Base-by-base conservation (phyloP, 306 rosid species). In the Prunus salicina region DNA sequence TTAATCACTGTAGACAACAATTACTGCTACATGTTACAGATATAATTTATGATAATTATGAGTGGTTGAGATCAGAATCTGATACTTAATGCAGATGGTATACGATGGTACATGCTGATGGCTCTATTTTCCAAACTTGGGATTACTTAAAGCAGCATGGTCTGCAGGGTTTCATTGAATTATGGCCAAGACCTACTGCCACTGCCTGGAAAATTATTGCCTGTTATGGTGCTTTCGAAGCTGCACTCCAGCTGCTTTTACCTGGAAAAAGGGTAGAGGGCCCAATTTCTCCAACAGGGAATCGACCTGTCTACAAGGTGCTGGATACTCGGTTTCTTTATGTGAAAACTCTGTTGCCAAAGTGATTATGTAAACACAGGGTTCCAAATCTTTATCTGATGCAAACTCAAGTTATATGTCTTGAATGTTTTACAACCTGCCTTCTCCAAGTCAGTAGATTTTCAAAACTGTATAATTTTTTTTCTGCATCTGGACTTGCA, bases 251-350 rank as follows among this genome's bases (percentile, higher is more conserved):
- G 72, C 96, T 95, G 69, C 88, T 95, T 83, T 82, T 95, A 2
- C 98, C 98, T 15, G 97, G 90, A 3, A 52, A 84, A 51, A 90
- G 78, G 34, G 93, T 95, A 3, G 85, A 89, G 64, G 98, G 98
- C 27, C 98, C 98, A 3, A 58, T 95, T 64, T 92, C 98, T 67
- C 97, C 98, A 0, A n/a, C 88, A 6, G 97, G 97, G 34, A 87
- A 95, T 18, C 87, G 71, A 13, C 98, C 98, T 83, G 85, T 95
- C 7, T 92, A 95, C 87, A 95, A 95, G 98, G 98, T 93, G 30
- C 25, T 71, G 19, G 74, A 50, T 27, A 41, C 62, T 69, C 15
- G 2, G 25, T 69, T 24, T 50, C 14, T 80, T n/a, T 47, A 9
- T 22, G 47, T 14, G 13, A 25, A 15, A 51, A 25, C 5, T 22